Evolutionary conservation across 2,329 filamentous ascomycete genomes (phyloP), one percentile per base, ranked within the genome.

Genomic region (Botrytis galanthina): DNA sequence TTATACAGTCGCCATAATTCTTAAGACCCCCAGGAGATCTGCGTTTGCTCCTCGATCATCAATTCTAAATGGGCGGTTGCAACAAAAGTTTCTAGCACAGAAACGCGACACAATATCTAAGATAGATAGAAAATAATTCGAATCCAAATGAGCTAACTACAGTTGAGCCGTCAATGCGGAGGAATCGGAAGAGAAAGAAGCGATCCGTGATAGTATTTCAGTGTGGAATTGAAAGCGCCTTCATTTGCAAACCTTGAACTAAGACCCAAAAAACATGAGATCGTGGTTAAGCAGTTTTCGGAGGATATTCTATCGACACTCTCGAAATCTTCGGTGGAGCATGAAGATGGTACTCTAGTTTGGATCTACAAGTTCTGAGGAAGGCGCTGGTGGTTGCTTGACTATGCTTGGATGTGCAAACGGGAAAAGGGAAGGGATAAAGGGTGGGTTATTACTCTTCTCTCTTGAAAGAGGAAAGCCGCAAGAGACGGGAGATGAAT

Each of bases 381-480:
- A 54, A 6, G 26, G 29, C 4, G n/a, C n/a, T 54, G 4, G 14
- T 54, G n/a, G 14, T 9, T 29, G n/a, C 9, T 54, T 7, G 5
- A 54, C 29, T 16, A 18, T 16, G 6, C 14, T 54, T 54, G 14
- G 5, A 54, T 16, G n/a, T n/a, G 48, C 5, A 44, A 20, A 46
- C 18, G 18, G 18, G 7, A 20, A n/a, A 3, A 12, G 2, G 48
- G 12, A 7, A n/a, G 37, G 37, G 10, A 37, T 37, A 37, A 10
- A 37, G 10, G 10, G 26, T 9, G 0, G 1, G 2, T 7, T 4
- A n/a, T 54, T n/a, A 3, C 12, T 54, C 2, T 14, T n/a, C 6
- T 54, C 4, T 54, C 26, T 54, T 16, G 12, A 14, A n/a, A n/a
- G 5, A 4, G 46, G 22, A 12, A 51, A 51, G 26, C 0, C 4